Conservation (phyloP, 2,329 filamentous ascomycete species). For the Pestalotiopsis sp. region DNA sequence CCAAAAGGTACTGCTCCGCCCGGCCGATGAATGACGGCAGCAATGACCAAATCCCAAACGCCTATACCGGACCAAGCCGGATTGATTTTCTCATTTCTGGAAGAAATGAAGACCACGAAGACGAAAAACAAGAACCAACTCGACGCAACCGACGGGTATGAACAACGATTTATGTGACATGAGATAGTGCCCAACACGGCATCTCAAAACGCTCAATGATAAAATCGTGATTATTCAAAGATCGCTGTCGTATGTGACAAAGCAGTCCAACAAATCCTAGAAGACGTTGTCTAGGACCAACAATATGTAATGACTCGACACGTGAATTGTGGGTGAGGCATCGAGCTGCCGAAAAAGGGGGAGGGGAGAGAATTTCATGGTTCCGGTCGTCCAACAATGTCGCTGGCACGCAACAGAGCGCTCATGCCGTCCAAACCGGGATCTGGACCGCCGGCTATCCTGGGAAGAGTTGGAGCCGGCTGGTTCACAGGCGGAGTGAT, state of each 20-base stretch:
- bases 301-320: slow-evolving; percentile 1
- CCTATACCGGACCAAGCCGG: not conserved
- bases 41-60: not conserved
- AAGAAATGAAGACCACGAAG: not conserved
- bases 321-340: not conserved
- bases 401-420: slow-evolving; percentile 60
- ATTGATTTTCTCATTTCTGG: not conserved
- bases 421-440: slow-evolving; percentile 58
- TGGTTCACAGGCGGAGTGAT: not conserved
- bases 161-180: slow-evolving; percentile 7
- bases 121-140: not conserved
- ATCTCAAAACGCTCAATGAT: slow-evolving; percentile 3
- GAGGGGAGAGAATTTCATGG: not conserved
- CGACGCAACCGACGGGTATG: slow-evolving; percentile 2
- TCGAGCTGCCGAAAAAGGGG: not conserved
- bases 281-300: slow-evolving; percentile 14
- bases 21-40: not conserved
- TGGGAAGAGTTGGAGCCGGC: slow-evolving; percentile 1
- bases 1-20: not conserved
- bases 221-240: not conserved
- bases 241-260: not conserved
- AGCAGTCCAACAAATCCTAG: not conserved
- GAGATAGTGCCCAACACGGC: not conserved
- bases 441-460: slow-evolving; percentile 19
- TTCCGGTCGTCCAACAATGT: slow-evolving; percentile 55